A percentile compares a stretch with the other conserved stretches of the same genome.
Conservation (phyloP, 371 early-diverging fungal genomes). For the Mucor sp. region DNA sequence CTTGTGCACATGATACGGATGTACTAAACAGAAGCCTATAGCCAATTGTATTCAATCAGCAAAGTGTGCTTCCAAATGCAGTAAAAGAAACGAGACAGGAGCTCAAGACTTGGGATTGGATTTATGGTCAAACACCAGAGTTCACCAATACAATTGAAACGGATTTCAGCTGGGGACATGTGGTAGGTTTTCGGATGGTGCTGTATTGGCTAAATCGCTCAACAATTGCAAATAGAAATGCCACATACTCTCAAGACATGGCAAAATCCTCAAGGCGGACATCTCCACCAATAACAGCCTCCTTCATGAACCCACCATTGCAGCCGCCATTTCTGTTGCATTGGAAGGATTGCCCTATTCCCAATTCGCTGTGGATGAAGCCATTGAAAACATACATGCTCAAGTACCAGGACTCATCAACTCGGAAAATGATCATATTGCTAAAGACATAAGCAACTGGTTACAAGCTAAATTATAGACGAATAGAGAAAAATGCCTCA, state of each 20-base stretch:
- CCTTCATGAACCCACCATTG: constrained; percentile 37
- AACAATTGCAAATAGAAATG: constrained; percentile 21
- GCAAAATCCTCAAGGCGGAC: constrained; percentile 41
- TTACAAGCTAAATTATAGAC: constrained; percentile 22
- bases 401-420: constrained; percentile 45
- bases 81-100: constrained; percentile 40
- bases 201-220: not conserved
- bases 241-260: constrained; percentile 37
- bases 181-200: constrained; percentile 43
- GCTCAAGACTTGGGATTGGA: constrained; percentile 86
- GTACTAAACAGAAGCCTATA: constrained; percentile 6
- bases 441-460: constrained; percentile 31
- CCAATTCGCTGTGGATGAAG: constrained; percentile 75
- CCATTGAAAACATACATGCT: constrained; percentile 47
- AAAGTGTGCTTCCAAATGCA: constrained; percentile 35
- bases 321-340: constrained; percentile 42
- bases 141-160: constrained; percentile 70
- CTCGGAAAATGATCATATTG: constrained; percentile 34
- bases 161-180: constrained; percentile 60
- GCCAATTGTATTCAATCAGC: constrained; percentile 41
- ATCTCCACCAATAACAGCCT: constrained; percentile 28
- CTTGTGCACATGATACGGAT: not conserved
- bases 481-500: constrained; percentile 2
- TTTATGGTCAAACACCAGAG: constrained; percentile 91
- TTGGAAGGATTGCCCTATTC: constrained; percentile 44